Evolutionary conservation across 2,329 filamentous ascomycete genomes (phyloP), one percentile per base, ranked within the genome.

Genomic region (Capronia coronata): DNA sequence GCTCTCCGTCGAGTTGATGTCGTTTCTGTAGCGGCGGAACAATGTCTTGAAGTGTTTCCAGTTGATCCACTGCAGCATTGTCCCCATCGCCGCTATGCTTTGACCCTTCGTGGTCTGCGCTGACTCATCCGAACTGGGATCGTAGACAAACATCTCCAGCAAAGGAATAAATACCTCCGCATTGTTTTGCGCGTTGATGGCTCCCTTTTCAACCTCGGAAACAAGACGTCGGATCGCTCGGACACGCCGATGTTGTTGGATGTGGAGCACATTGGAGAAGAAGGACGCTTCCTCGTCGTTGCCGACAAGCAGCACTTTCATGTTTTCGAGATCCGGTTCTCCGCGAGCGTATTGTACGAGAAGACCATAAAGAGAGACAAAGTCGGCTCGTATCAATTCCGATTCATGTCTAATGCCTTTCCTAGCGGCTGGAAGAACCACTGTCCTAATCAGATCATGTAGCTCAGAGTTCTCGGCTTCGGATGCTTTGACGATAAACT

Each of bases 81-180:
- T 75, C 1, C 86, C 84, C 51, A 98, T 84, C 0, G 89, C 85
- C 8, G 76, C 79, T n/a, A 89, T 84, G 3, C 91, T 83, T 66
- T 96, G 88, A 13, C 89, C 88, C 43, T 88, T 83, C 46, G 97
- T 75, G 43, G 89, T 91, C 59, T 94, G 86, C 29, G 88, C 75
- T 40, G 71, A 73, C 52, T 82, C 89, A 64, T 95, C 88, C 41
- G 88, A 86, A 3, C 79, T 80, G 52, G 85, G 81, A 51, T 89
- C 85, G 63, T 95, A 91, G 19, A 96, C 84, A 63, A 96, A 97
- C 64, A 96, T 90, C 64, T 98, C 93, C 8, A 97, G 75, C 16
- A 98, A 74, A 0, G 93, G 94, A 34, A 98, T 79, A 63, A 97
- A 87, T 62, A 96, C 86, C 14, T 91, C 84, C 51, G 84, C 83